A percentile compares a stretch with the other conserved stretches of the same genome.
Evolutionary conservation across 495 filamentous ascomycete genomes (phyloP).

Genomic region (Margaritispora aquatica): DNA sequence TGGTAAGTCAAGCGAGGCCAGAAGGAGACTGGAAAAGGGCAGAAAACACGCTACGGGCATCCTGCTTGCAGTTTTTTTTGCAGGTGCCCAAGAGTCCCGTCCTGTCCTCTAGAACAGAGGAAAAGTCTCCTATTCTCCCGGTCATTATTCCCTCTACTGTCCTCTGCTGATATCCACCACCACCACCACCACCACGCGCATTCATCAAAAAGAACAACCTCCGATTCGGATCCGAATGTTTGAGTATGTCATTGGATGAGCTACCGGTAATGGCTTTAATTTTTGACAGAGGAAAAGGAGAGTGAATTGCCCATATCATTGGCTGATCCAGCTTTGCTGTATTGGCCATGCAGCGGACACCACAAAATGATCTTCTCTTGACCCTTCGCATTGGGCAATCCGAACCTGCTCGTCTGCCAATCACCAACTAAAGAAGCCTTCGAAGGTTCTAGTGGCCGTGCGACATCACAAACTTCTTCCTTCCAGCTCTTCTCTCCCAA

Average conservation of each 20-base stretch:
- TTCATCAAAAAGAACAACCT: too few relatives aligned
- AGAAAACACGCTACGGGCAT: too few relatives aligned
- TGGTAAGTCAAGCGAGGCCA: too few relatives aligned
- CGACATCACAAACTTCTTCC: neutral
- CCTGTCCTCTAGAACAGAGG: too few relatives aligned
- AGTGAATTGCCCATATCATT: conserved; percentile 4
- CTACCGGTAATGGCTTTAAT: neutral
- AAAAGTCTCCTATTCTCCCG: too few relatives aligned
- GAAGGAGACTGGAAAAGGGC: too few relatives aligned
- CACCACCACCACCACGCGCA: too few relatives aligned
- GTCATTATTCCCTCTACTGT: too few relatives aligned
- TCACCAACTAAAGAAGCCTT: conserved; percentile 3
- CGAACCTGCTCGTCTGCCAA: conserved; percentile 6
- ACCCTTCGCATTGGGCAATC: too few relatives aligned
- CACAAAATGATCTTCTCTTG: neutral
- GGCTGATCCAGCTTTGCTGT: neutral
- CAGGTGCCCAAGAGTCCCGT: too few relatives aligned
- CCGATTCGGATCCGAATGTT: neutral
- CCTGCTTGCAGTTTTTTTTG: too few relatives aligned
- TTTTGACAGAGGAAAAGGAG: conserved; percentile 4
- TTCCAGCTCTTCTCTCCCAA: conserved; percentile 10
- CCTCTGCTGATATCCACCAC: too few relatives aligned
- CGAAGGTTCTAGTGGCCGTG: neutral
- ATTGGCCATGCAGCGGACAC: conserved; percentile 2
- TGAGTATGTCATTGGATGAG: neutral